A percentile compares a stretch with the other conserved stretches of the same genome.
Conservation (phyloP, 768 basidiomycete genomes). For the Rubroboletus pulcherrimus region DNA sequence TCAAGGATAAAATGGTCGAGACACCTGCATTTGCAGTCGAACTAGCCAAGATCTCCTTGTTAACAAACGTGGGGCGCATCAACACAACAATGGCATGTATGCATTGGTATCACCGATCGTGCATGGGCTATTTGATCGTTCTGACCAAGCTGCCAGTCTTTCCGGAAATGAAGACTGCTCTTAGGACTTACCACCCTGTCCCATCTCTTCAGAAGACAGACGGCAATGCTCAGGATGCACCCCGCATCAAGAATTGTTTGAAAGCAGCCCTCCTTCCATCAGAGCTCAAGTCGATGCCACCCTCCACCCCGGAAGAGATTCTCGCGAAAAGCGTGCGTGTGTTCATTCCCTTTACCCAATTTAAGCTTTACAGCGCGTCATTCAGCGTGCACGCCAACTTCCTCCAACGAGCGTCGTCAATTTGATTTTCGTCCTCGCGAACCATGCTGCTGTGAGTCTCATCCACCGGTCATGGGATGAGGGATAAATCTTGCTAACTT, state of each 20-base stretch:
- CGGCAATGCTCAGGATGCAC: slow-evolving; percentile 86
- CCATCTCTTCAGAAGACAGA: slow-evolving; percentile 86
- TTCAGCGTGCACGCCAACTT: slow-evolving; percentile 52
- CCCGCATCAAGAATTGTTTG: slow-evolving; percentile 86
- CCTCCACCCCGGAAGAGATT: slow-evolving; percentile 74
- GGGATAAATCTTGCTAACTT: slow-evolving; percentile 8
- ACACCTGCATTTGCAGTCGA: slow-evolving; percentile 75
- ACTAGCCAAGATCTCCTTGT: slow-evolving; percentile 76
- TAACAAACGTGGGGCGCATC: slow-evolving; percentile 88
- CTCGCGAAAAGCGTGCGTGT: slow-evolving; percentile 57
- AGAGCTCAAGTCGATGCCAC: slow-evolving; percentile 62
- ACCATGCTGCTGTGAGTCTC: slow-evolving; percentile 65
- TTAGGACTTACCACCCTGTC: slow-evolving; percentile 86
- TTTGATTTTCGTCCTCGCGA: slow-evolving; percentile 78
- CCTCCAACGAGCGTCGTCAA: slow-evolving; percentile 88
- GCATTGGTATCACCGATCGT: slow-evolving; percentile 26
- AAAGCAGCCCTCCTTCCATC: slow-evolving; percentile 74
- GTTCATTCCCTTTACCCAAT: neutral
- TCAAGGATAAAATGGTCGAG: slow-evolving; percentile 85
- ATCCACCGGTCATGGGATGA: neutral
- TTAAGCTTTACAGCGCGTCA: neutral
- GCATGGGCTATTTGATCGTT: slow-evolving; percentile 4
- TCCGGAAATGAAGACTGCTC: slow-evolving; percentile 89
- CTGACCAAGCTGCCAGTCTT: slow-evolving; percentile 55
- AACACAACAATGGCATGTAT: slow-evolving; percentile 90